These are phyloP conservation scores for Sporothrix brunneoviolacea DNA, from an alignment of 2,329 filamentous ascomycete genomes.

Conservation along the genomic window DNA sequence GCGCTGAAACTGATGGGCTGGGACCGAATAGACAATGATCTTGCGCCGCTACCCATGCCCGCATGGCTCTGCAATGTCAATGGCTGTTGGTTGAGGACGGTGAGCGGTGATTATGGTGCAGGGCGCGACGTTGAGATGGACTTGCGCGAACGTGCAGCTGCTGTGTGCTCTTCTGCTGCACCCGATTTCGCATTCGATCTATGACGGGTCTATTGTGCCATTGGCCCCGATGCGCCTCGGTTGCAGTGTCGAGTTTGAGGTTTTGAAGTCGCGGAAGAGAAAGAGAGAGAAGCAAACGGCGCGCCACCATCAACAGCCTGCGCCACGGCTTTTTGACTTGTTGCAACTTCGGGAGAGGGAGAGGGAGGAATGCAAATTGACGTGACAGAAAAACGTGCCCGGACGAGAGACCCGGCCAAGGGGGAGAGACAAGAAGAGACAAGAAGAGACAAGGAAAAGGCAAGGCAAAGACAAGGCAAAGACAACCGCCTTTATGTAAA, in stretches of 20 bases:
- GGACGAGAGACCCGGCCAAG: not conserved
- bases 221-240: not conserved
- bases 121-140: too few relatives aligned
- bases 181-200: too few relatives aligned
- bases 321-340: not conserved
- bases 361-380: not conserved
- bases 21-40: not conserved
- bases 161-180: too few relatives aligned
- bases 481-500: not conserved
- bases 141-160: too few relatives aligned
- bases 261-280: not conserved
- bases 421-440: not conserved
- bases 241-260: not conserved
- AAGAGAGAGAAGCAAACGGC: not conserved
- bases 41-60: slow-evolving; percentile 4
- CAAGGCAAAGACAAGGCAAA: not conserved
- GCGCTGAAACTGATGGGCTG: not conserved
- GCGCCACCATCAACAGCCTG: not conserved
- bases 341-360: too few relatives aligned
- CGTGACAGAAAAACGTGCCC: not conserved
- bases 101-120: not conserved
- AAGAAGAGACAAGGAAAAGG: not conserved
- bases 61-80: slow-evolving; percentile 9
- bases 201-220: slow-evolving; percentile 1
- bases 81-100: slow-evolving; percentile 1